Evolutionary conservation across 441 rosid genomes (phyloP).

Genomic region (Hypseocharis bilobata): DNA sequence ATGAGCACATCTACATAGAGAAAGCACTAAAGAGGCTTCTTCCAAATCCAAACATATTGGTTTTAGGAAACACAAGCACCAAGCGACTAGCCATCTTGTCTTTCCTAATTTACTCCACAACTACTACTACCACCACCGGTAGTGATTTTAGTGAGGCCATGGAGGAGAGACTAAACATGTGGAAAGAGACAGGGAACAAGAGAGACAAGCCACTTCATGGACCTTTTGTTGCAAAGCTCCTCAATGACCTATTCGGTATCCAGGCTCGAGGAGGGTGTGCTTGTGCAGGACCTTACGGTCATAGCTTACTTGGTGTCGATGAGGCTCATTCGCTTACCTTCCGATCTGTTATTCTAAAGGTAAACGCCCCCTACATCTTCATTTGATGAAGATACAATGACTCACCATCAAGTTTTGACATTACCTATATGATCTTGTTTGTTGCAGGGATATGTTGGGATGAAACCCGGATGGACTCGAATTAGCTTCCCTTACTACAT

Average conservation of each 20-base stretch:
- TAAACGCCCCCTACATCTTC: neutral
- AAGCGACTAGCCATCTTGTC: slow-evolving; percentile 41
- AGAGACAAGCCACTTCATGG: slow-evolving; percentile 54
- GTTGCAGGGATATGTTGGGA: slow-evolving; percentile 37
- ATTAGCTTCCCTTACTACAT: slow-evolving; percentile 63
- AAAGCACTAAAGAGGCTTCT: slow-evolving; percentile 39
- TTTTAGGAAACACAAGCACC: slow-evolving; percentile 35
- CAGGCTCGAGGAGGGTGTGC: slow-evolving; percentile 63
- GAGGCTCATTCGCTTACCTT: slow-evolving; percentile 26
- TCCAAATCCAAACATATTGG: slow-evolving; percentile 32
- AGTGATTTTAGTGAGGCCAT: neutral
- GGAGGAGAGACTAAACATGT: slow-evolving; percentile 23
- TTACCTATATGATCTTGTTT: too few species aligned
- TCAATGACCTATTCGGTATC: slow-evolving; percentile 56
- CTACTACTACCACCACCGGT: slow-evolving; percentile 13
- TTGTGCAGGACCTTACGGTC: slow-evolving; percentile 63
- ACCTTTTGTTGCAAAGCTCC: slow-evolving; percentile 39
- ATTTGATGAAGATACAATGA: neutral
- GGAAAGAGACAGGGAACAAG: slow-evolving; percentile 30
- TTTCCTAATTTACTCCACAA: slow-evolving; percentile 40
- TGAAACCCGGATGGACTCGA: slow-evolving; percentile 60
- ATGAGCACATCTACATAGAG: slow-evolving; percentile 31
- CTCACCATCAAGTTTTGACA: neutral
- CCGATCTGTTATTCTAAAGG: slow-evolving; percentile 38
- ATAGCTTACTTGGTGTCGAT: slow-evolving; percentile 32